A percentile compares a stretch with the other conserved stretches of the same genome.
Evolutionary conservation across 495 filamentous ascomycete genomes (phyloP).

Genomic region (Lentithecium fluviatile): DNA sequence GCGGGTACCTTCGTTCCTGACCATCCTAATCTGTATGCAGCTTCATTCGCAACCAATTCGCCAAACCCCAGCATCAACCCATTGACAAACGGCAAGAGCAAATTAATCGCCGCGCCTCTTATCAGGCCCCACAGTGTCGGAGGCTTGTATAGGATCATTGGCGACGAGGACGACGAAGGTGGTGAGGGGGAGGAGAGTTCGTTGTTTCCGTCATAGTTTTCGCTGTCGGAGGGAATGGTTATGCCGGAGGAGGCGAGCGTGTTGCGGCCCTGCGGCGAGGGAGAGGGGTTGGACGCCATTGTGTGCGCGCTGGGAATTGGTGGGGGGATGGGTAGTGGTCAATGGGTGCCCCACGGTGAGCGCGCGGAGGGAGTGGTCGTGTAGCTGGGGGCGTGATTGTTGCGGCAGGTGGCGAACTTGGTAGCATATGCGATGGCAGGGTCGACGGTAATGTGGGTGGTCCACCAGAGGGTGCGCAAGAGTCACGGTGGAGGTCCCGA

Average conservation of each 20-base stretch:
- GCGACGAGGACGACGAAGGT: constrained; percentile 66
- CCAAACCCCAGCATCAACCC: constrained; percentile 98
- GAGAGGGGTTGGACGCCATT: constrained; percentile 1
- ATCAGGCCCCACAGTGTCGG: constrained; percentile 82
- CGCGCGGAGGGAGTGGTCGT: no score
- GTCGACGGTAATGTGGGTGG: not conserved
- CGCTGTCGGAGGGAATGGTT: constrained; percentile 86
- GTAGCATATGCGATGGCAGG: no score
- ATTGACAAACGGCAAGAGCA: constrained; percentile 93
- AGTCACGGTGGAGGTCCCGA: no score
- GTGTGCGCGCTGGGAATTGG: not conserved
- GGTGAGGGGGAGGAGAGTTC: constrained; percentile 58
- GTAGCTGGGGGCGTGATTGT: no score
- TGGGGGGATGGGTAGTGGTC: not conserved
- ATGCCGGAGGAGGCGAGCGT: constrained; percentile 75
- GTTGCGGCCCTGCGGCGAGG: constrained; percentile 48
- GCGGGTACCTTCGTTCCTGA: constrained; percentile 76
- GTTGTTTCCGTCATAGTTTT: constrained; percentile 78
- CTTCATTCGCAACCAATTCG: constrained; percentile 93
- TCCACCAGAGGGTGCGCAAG: no score
- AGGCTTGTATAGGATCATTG: constrained; percentile 83
- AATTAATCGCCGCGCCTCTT: constrained; percentile 89
- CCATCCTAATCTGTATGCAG: constrained; percentile 91
- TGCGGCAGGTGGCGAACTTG: no score
- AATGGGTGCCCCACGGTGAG: not conserved